A percentile compares a stretch with the other conserved stretches of the same genome.
phyloP scores from a whole-genome alignment of 2,329 filamentous ascomycete genomes.

The Monosporascus sp. region DNA sequence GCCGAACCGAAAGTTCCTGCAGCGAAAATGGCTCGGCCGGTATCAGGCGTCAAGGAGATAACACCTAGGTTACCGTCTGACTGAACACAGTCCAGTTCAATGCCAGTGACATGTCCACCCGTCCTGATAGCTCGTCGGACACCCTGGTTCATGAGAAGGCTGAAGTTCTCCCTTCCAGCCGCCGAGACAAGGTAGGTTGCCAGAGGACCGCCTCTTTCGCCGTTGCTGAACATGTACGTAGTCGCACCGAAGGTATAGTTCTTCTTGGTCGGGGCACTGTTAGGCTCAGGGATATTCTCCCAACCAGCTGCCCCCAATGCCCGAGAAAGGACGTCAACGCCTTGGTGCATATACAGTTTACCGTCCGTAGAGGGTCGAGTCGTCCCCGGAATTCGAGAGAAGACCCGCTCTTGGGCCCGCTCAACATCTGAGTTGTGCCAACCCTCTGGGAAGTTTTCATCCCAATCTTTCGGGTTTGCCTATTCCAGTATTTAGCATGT shows the following conservation, averaged over 20 bases:
- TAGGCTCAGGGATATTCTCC: slow-evolving; percentile 54
- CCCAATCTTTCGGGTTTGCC: slow-evolving; percentile 63
- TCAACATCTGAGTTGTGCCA: slow-evolving; percentile 64
- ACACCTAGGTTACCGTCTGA: slow-evolving; percentile 52
- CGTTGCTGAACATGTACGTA: slow-evolving; percentile 62
- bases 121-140: slow-evolving; percentile 62
- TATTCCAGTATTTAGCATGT: slow-evolving; percentile 12
- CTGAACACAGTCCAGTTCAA: slow-evolving; percentile 56
- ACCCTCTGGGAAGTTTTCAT: slow-evolving; percentile 65
- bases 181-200: slow-evolving; percentile 66
- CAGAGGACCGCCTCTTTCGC: slow-evolving; percentile 63
- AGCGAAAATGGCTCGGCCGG: slow-evolving; percentile 63
- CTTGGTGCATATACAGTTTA: slow-evolving; percentile 59
- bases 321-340: slow-evolving; percentile 56
- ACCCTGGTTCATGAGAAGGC: slow-evolving; percentile 61
- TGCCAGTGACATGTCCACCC: slow-evolving; percentile 58
- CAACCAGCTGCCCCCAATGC: slow-evolving; percentile 59
- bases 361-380: slow-evolving; percentile 61
- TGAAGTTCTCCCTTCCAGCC: slow-evolving; percentile 58
- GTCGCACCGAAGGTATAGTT: slow-evolving; percentile 60
- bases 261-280: slow-evolving; percentile 56
- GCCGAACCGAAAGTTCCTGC: slow-evolving; percentile 66
- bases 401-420: slow-evolving; percentile 55
- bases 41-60: slow-evolving; percentile 53
- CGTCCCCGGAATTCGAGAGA: slow-evolving; percentile 64